Evolutionary conservation across 2,329 filamentous ascomycete species (phyloP).

Genomic region (Microcyclospora tardicrescens): DNA sequence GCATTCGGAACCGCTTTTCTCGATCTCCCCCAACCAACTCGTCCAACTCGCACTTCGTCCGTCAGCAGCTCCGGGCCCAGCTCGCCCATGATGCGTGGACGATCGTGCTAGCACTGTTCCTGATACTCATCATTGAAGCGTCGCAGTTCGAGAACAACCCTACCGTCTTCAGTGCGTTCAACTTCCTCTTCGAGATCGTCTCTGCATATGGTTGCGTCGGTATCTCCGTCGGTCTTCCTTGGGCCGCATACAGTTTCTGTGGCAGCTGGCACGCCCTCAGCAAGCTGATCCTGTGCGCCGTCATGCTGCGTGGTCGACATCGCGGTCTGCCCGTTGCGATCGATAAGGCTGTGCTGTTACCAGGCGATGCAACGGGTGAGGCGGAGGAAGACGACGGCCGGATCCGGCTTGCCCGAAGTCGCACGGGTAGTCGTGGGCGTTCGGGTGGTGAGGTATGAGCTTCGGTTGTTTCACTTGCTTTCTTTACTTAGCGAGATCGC

Average conservation of each 20-base stretch:
- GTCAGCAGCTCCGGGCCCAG: constrained; percentile 33
- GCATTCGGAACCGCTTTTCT: constrained; percentile 7
- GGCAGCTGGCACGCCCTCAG: constrained; percentile 37
- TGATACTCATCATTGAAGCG: constrained; percentile 34
- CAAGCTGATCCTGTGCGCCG: constrained; percentile 42
- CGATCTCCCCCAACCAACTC: constrained; percentile 6
- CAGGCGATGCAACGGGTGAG: constrained; percentile 19
- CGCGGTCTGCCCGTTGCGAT: constrained; percentile 43
- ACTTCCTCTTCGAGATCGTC: constrained; percentile 35
- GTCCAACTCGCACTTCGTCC: constrained; percentile 26
- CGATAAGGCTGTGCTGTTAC: constrained; percentile 34
- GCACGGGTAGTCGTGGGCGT: too few species aligned
- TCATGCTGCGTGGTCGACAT: constrained; percentile 45
- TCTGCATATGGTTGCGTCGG: constrained; percentile 32
- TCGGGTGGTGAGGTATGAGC: too few species aligned
- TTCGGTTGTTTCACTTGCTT: too few species aligned
- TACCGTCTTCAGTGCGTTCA: constrained; percentile 29
- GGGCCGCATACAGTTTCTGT: constrained; percentile 33
- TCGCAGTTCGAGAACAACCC: constrained; percentile 24
- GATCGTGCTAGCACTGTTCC: constrained; percentile 31
- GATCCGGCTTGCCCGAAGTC: constrained; percentile 5
- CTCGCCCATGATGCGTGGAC: constrained; percentile 36
- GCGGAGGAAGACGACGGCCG: constrained; percentile 27
- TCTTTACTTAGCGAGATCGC: too few species aligned
- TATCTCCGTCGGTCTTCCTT: constrained; percentile 33